Evolutionary conservation across 495 filamentous ascomycete genomes (phyloP).

Genomic region (Friedmanniomyces endolithicus): DNA sequence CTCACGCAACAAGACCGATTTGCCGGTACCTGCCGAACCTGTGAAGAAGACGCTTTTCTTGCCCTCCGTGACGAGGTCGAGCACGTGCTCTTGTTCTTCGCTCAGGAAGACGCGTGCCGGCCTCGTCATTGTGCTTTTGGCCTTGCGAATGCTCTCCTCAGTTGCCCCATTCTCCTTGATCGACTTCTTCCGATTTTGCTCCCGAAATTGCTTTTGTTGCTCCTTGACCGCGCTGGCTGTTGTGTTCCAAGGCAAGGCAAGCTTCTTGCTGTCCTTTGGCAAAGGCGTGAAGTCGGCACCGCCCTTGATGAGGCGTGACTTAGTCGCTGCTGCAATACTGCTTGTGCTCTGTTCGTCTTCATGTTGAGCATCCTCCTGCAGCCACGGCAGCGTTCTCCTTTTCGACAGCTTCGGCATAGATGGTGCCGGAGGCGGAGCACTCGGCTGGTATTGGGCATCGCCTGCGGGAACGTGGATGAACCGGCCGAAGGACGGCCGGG

Average conservation of each 20-base stretch:
- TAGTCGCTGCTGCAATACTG: background rate
- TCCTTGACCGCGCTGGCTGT: conserved; percentile 72
- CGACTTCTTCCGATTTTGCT: conserved; percentile 51
- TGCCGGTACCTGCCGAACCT: conserved; percentile 92
- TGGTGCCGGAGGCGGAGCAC: background rate
- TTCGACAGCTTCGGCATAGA: conserved; percentile 29
- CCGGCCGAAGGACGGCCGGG: background rate
- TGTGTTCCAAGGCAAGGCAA: conserved; percentile 56
- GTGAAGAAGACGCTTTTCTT: conserved; percentile 93
- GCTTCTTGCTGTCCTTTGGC: conserved; percentile 30
- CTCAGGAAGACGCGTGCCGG: conserved; percentile 57
- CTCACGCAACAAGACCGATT: conserved; percentile 86
- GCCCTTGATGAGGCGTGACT: background rate
- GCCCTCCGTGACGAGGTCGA: conserved; percentile 61
- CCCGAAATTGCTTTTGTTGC: conserved; percentile 60
- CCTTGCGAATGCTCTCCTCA: conserved; percentile 23
- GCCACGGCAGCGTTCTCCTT: conserved; percentile 47
- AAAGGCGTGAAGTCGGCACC: conserved; percentile 24
- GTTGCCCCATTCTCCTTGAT: conserved; percentile 33
- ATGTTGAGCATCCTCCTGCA: conserved; percentile 26
- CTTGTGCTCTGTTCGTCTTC: conserved; percentile 17
- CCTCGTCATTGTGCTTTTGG: conserved; percentile 29
- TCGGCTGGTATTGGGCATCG: conserved; percentile 1
- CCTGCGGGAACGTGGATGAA: background rate
- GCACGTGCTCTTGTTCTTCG: conserved; percentile 72